Evolutionary conservation across 495 filamentous ascomycete species (phyloP), one percentile per base, ranked within the genome.

Genomic region (Trichocladium antarcticum): DNA sequence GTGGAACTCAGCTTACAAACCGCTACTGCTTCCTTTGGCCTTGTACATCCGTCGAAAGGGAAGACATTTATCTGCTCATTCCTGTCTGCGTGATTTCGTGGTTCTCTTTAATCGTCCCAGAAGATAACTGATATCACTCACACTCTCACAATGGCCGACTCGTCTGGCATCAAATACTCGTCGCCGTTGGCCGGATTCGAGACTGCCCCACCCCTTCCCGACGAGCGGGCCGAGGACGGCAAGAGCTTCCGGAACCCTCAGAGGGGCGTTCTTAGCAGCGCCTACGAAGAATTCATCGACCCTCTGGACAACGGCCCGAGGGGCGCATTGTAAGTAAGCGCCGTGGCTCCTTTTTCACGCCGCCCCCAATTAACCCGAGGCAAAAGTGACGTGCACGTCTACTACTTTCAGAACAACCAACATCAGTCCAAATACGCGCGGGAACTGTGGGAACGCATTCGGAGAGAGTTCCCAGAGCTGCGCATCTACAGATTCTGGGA

Each of bases 391-490:
- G 65, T 89, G 6, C 88, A 94, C 65, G 81, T 95, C 57, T 93
- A 92, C 66, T 82, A 83, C 58, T 79, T 77, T 54, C 77, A 85
- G 67, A 74, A 66, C 41, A 83, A 84, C 54, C 65, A 72, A 0
- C 1, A 21, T 11, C 11, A 93, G 62, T 56, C 64, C 1, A 64
- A 69, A 20, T 89, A 81, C 57, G 87, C 87, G 1, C 70, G 67
- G 14, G 80, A 83, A 19, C 73, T 95, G 0, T 83, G 81, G 73
- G 79, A 90, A 55, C 72, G 88, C 36, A 85, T 95, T 53, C 68
- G 87, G 19, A 75, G 78, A 20, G 86, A 95, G 68, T 95, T 94
- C 59, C 89, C 89, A 14, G 89, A 95, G 60, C 74, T 95, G 15
- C 76, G 86, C 36, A 82, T 93, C 56, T 95, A 95, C 62, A 68